Base-by-base conservation (phyloP, 352 stramenopile species). In the Globisporangium viniferum region DNA sequence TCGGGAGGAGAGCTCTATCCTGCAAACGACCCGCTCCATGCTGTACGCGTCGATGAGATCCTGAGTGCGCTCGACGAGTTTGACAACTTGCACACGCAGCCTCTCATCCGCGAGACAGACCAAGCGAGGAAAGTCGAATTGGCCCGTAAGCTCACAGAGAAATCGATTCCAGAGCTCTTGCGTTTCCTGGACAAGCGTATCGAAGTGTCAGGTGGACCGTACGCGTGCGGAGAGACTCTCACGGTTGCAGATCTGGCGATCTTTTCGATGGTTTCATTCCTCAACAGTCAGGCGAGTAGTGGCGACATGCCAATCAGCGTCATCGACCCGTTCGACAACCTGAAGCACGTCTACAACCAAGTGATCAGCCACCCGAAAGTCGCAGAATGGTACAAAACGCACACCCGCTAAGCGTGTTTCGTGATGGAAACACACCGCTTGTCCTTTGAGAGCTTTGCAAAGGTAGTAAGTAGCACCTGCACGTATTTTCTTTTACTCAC, bases 201-300 rank as follows among this genome's bases (percentile, higher is more conserved):
- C 8, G 60, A 41, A 1, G 51, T 59, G 15, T 86, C 80, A 63
- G 66, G 53, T 33, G 66, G 75, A 14, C 14, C 49, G 5, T 76
- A 79, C 59, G 64, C 71, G 5, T 67, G 83, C 22, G 71, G 73
- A 14, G 59, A 73, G 39, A 53, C 68, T 8, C 49, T 90, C 12
- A 88, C 79, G 2, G 55, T 88, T 5, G 81, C 79, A 0, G 83
- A 91, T 39, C 64, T 92, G 3, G 80, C 74, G 6, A 73, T 92
- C 36, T 86, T 81, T 59, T 66, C 71, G 22, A 58, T 86, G 8
- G n/a, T 88, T 51, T 67, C 75, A 57, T 75, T 75, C 10, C 70
- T 86, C 33, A 76, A 76, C 53, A 82, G 66, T 46, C 71, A 73
- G 15, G 59, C 68, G 1, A 29, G 49, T n/a, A 51, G 68, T 1